Conservation (phyloP, 2,329 filamentous ascomycete species). For the Magnaporthiopsis rhizophila region DNA sequence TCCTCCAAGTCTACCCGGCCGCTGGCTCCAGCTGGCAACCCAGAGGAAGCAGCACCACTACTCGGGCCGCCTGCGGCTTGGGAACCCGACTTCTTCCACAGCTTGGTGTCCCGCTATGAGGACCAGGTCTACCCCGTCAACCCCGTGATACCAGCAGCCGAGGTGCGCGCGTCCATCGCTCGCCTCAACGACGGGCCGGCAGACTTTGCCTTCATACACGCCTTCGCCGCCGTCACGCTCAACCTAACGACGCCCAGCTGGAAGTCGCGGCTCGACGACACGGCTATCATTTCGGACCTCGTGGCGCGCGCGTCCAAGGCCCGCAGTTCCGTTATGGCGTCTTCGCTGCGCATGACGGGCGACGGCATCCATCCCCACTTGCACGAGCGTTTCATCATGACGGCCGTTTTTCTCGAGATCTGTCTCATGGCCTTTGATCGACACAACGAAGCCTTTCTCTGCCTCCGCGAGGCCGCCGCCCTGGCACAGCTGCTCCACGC, state of each 20-base stretch:
- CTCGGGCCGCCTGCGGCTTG: not conserved
- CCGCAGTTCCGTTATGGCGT: conserved; percentile 23
- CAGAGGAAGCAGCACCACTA: not conserved
- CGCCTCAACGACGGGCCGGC: conserved; percentile 29
- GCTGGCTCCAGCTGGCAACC: conserved; percentile 19
- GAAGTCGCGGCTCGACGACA: conserved; percentile 16
- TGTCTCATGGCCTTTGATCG: conserved; percentile 39
- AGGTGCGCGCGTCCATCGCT: conserved; percentile 25
- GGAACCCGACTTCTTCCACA: conserved; percentile 26
- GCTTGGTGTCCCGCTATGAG: conserved; percentile 35
- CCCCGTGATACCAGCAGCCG: conserved; percentile 33
- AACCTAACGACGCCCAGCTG: conserved; percentile 26
- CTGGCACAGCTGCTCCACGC: conserved; percentile 35
- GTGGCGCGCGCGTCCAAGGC: conserved; percentile 21
- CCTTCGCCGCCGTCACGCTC: conserved; percentile 36
- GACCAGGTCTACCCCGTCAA: conserved; percentile 37
- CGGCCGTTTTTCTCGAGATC: conserved; percentile 45
- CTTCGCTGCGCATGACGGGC: not conserved
- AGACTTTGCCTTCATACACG: conserved; percentile 32
- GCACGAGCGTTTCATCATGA: conserved; percentile 38
- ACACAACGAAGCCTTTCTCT: conserved; percentile 39
- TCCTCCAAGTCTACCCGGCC: conserved; percentile 22
- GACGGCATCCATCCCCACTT: conserved; percentile 22
- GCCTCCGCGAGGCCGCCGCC: conserved; percentile 41
- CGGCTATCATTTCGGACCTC: conserved; percentile 21